These are phyloP conservation scores for Cynara cardunculus DNA, from an alignment of 129 eudicot species.

Conservation along the genomic window DNA sequence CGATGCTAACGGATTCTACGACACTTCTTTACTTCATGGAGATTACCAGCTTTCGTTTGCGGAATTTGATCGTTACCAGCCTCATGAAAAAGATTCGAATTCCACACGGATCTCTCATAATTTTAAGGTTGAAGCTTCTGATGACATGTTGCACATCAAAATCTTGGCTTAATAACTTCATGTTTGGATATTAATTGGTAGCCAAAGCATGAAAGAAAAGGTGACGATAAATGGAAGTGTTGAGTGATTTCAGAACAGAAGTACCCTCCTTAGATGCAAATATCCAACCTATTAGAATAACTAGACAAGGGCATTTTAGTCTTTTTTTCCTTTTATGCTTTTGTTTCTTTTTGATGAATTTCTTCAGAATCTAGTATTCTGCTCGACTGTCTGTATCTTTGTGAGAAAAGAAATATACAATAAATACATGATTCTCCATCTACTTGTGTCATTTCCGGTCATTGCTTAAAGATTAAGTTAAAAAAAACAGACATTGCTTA, in stretches of 20 bases:
- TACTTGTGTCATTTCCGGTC: no score
- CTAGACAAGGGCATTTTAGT: not conserved
- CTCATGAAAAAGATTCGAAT: not conserved
- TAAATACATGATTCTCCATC: not conserved
- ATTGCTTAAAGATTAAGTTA: no score
- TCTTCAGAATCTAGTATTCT: not conserved
- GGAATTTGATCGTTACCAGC: not conserved
- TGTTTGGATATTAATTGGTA: not conserved
- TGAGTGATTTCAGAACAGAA: no score
- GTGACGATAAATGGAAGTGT: no score
- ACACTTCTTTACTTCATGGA: conserved; percentile 50
- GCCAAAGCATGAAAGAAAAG: not conserved
- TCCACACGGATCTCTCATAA: not conserved
- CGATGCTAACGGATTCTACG: conserved; percentile 43
- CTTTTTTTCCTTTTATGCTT: not conserved
- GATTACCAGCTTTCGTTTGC: conserved; percentile 43
- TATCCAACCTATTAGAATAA: no score
- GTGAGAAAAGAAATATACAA: no score
- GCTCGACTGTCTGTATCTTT: not conserved
- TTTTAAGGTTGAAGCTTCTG: conserved; percentile 21
- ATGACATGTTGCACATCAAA: conserved; percentile 11
- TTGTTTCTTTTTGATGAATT: not conserved
- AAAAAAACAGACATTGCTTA: no score
- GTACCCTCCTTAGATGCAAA: no score
- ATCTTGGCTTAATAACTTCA: conserved; percentile 6